phyloP scores from a whole-genome alignment of 768 basidiomycete species.

The Holtermannia corniformis region DNA sequence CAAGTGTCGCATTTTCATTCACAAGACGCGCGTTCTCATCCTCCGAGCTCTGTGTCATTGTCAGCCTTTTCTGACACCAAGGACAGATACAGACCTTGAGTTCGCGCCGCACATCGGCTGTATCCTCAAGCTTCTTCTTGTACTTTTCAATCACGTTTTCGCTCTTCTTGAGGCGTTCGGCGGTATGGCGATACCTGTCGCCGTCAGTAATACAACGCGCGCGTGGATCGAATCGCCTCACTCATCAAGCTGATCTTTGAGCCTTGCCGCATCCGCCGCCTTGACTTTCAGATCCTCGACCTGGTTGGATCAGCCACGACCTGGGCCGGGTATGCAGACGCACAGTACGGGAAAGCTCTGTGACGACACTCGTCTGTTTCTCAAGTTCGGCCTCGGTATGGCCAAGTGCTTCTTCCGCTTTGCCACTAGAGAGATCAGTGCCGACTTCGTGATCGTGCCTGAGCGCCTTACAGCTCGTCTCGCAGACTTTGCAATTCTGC shows the following conservation, averaged over 20 bases:
- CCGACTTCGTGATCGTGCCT: neutral
- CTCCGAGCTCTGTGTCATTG: conserved; percentile 58
- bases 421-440: conserved; percentile 53
- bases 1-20: conserved; percentile 81
- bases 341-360: conserved; percentile 63
- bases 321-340: conserved; percentile 5
- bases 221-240: conserved; percentile 42
- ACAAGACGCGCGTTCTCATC: conserved; percentile 86
- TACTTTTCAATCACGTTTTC: conserved; percentile 99
- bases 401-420: conserved; percentile 84
- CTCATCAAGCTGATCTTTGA: conserved; percentile 96
- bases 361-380: conserved; percentile 58
- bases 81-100: conserved; percentile 40
- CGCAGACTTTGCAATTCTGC: conserved; percentile 74
- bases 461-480: conserved; percentile 63
- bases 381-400: conserved; percentile 74
- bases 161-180: conserved; percentile 82
- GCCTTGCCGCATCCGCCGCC: conserved; percentile 64
- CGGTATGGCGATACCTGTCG: conserved; percentile 74
- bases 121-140: conserved; percentile 94
- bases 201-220: neutral
- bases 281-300: conserved; percentile 67
- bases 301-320: conserved; percentile 19
- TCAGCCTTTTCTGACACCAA: neutral
- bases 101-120: conserved; percentile 53